phyloP scores from a whole-genome alignment of 164 flowering plant species.

The Protea cynaroides region DNA sequence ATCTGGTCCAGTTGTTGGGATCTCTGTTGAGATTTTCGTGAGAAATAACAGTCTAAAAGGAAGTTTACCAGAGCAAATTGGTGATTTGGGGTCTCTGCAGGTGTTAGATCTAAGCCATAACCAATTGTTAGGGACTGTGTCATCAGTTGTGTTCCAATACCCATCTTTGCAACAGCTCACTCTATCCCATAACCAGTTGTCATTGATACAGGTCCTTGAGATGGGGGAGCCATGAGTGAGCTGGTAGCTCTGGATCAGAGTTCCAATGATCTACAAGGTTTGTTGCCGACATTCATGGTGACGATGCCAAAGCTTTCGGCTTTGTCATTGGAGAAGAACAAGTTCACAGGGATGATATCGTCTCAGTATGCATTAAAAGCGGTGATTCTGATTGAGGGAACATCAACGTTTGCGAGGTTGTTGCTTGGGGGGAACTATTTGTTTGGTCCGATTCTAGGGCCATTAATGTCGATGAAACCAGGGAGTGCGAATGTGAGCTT shows the following conservation, averaged over 20 bases:
- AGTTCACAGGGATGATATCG: conserved; percentile 72
- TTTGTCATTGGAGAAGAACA: conserved; percentile 67
- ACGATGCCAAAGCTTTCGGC: conserved; percentile 72
- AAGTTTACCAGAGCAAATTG: conserved; percentile 28
- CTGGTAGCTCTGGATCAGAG: conserved; percentile 74
- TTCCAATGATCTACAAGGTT: conserved; percentile 54
- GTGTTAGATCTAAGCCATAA: conserved; percentile 83
- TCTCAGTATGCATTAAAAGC: conserved; percentile 50
- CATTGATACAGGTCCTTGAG: conserved; percentile 32
- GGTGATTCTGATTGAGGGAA: conserved; percentile 34
- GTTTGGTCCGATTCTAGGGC: conserved; percentile 66
- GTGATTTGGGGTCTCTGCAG: conserved; percentile 30
- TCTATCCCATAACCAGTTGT: conserved; percentile 58
- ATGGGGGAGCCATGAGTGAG: conserved; percentile 31
- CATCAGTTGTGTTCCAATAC: conserved; percentile 52
- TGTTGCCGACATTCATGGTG: conserved; percentile 64
- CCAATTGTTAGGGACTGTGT: conserved; percentile 54
- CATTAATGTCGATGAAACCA: conserved; percentile 45
- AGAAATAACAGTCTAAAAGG: conserved; percentile 61
- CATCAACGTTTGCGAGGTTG: conserved; percentile 49
- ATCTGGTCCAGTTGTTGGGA: conserved; percentile 38
- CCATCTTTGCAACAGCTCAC: conserved; percentile 77
- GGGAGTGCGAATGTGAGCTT: conserved; percentile 51
- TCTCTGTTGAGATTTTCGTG: conserved; percentile 54
- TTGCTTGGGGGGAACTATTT: conserved; percentile 74